Evolutionary conservation across 2,329 filamentous ascomycete species (phyloP).

Genomic region (Scytalidium sp.): DNA sequence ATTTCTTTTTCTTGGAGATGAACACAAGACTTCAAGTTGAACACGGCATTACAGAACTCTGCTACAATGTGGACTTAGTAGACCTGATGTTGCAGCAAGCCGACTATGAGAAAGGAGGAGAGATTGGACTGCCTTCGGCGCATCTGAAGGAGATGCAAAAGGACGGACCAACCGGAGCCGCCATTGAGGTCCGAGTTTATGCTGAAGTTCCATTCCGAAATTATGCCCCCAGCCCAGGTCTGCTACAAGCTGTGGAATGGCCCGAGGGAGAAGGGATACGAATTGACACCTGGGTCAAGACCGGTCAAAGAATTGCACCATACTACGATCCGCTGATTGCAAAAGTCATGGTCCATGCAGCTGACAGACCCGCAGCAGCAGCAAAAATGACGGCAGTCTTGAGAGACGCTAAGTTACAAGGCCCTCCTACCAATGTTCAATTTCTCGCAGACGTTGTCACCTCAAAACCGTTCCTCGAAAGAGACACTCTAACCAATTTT

Average conservation of each 20-base stretch:
- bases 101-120: conserved; percentile 12
- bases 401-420: conserved; percentile 47
- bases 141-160: conserved; percentile 11
- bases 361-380: conserved; percentile 57
- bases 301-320: conserved; percentile 68
- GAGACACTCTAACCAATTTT: conserved; percentile 33
- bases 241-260: conserved; percentile 31
- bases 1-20: conserved; percentile 48
- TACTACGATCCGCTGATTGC: conserved; percentile 74
- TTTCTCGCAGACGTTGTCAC: conserved; percentile 49
- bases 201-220: conserved; percentile 64
- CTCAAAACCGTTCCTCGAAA: conserved; percentile 29
- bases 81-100: conserved; percentile 22
- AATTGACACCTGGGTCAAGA: conserved; percentile 68
- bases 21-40: conserved; percentile 46
- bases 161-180: conserved; percentile 54
- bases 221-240: conserved; percentile 56
- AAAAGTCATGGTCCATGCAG: conserved; percentile 65
- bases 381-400: conserved; percentile 60
- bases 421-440: conserved; percentile 54
- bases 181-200: conserved; percentile 71
- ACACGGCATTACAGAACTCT: conserved; percentile 42
- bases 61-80: conserved; percentile 40
- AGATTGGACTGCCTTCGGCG: conserved; percentile 39
- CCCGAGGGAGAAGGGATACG: conserved; percentile 34